Conservation (phyloP, 306 rosid genomes). For the Luffa acutangula region DNA sequence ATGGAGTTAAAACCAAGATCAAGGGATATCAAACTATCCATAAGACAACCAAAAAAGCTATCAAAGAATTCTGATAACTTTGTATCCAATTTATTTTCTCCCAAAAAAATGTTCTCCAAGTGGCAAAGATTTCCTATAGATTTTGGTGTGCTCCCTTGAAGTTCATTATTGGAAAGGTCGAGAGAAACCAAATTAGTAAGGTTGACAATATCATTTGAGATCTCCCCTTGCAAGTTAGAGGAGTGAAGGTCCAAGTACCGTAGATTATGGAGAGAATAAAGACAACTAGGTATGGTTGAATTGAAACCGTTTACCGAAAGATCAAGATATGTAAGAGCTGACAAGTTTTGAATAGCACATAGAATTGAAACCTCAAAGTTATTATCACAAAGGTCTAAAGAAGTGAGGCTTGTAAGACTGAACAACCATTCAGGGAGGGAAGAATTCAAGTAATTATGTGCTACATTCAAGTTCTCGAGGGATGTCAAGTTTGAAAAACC, state of each 20-base stretch:
- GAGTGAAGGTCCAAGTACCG: no score
- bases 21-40: neutral
- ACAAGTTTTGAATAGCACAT: neutral
- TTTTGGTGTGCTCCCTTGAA: neutral
- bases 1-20: neutral
- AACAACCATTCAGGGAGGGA: neutral
- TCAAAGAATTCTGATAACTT: neutral
- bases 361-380: neutral
- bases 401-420: neutral
- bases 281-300: no score
- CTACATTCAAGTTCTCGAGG: neutral
- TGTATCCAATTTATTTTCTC: neutral
- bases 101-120: neutral
- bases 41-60: neutral
- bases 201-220: no score
- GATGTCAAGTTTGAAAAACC: neutral
- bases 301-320: neutral
- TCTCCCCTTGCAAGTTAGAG: no score
- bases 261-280: no score
- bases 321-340: neutral
- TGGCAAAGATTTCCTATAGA: neutral
- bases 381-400: neutral
- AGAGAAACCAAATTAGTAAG: neutral
- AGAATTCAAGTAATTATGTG: neutral
- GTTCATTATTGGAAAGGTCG: neutral